A percentile compares a stretch with the other conserved stretches of the same genome.
Conservation (phyloP, 257 asterid genomes). For the Cinchona pubescens region DNA sequence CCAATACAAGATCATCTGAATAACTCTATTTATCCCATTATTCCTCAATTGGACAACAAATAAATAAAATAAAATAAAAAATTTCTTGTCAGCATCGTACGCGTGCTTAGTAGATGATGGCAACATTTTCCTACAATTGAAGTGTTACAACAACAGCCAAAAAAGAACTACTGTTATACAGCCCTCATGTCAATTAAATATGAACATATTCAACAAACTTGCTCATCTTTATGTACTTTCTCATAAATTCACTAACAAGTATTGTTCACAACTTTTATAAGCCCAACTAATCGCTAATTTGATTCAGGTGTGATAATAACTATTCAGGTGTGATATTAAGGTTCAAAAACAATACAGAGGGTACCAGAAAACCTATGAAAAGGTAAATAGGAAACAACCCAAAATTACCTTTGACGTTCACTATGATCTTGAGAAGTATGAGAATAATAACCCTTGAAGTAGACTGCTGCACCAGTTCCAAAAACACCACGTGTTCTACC, state of each 20-base stretch:
- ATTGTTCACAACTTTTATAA: background rate
- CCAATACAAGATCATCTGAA: too few species aligned
- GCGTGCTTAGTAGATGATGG: too few species aligned
- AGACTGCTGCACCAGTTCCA: constrained; percentile 84
- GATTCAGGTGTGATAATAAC: background rate
- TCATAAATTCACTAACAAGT: background rate
- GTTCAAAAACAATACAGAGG: background rate
- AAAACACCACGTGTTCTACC: constrained; percentile 81
- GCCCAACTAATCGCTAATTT: background rate
- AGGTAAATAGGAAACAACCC: background rate
- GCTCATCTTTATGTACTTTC: background rate
- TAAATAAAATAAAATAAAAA: too few species aligned
- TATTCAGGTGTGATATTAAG: background rate
- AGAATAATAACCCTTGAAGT: constrained; percentile 49
- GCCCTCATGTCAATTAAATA: too few species aligned
- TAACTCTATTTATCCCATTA: too few species aligned
- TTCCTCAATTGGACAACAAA: too few species aligned
- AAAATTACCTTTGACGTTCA: constrained; percentile 50
- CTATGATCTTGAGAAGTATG: constrained; percentile 29
- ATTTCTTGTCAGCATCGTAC: too few species aligned
- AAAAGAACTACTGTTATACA: too few species aligned
- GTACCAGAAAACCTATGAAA: constrained; percentile 3
- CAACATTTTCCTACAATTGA: too few species aligned
- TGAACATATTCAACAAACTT: background rate
- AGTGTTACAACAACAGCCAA: too few species aligned